Base-by-base conservation (phyloP, 108 stramenopile species). In the Cyclotella atomus region DNA sequence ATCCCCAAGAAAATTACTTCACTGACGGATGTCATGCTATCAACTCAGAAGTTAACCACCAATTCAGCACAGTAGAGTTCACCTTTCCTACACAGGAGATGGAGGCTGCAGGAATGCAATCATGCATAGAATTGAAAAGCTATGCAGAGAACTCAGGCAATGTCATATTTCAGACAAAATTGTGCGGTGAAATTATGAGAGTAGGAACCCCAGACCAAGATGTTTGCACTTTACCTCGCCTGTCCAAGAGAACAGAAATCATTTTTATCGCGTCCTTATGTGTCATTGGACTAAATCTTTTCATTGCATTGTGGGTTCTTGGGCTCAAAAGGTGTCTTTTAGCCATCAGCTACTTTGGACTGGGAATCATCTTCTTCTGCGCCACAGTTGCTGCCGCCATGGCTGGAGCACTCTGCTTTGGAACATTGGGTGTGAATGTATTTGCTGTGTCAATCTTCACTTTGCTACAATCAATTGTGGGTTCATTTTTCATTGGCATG, bases 41-140 rank as follows among this genome's bases (percentile, higher is more conserved):
- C 32, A 71, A 57, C 35, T 57, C 43, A 19, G 81, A 88, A 67
- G 66, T 76, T 14, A 88, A 85, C 35, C 76, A 88, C 46, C 84
- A 85, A 49, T 88, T 81, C 49, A 73, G 74, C 70, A 85, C 82
- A 20, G 33, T 88, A 10, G 70, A 72, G 30, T 88, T 83, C 66
- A 27, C 44, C 14, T 61, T 75, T 24, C 70, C 75, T 35, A 41
- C 69, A 24, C 28, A 54, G 3, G 68, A 47, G 9, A 61, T 61
- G 59, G 59, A 61, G 19, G 25, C 55, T 15, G 55, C 4, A 19
- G 59, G 36, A 7, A 3, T 20, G 2, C 19, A 56, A 53, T 34
- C 61, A 2, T 85, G 84, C 38, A 28, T 85, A 49, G 49, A 43
- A 44, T 65, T 85, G 28, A 75, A 50, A 21, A 69, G 81, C 38